phyloP scores from a whole-genome alignment of 2,329 filamentous ascomycete species.

The Pseudogymnoascus sp. region DNA sequence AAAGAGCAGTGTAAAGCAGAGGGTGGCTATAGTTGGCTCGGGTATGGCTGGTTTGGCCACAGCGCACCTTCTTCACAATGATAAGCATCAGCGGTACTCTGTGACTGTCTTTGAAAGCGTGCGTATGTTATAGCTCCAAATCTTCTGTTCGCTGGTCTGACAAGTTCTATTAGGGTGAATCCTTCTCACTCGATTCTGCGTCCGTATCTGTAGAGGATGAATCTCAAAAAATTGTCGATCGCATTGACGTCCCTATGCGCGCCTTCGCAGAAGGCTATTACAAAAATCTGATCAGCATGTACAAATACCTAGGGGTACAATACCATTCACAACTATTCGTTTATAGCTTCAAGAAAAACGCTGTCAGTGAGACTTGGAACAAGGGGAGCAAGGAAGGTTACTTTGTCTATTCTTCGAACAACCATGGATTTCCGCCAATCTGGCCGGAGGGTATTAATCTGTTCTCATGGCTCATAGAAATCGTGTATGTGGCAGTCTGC shows the following conservation, averaged over 20 bases:
- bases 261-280: slow-evolving; percentile 47
- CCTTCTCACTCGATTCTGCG: slow-evolving; percentile 38
- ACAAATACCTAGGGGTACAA: slow-evolving; percentile 43
- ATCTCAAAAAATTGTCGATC: slow-evolving; percentile 20
- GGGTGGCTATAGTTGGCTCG: slow-evolving; percentile 40
- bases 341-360: slow-evolving; percentile 39
- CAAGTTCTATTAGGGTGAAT: slow-evolving; percentile 30
- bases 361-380: slow-evolving; percentile 11
- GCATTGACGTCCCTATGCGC: slow-evolving; percentile 44
- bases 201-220: slow-evolving; percentile 32
- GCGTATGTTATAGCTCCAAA: slow-evolving; percentile 13
- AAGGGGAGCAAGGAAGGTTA: slow-evolving; percentile 29
- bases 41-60: slow-evolving; percentile 42
- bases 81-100: slow-evolving; percentile 32
- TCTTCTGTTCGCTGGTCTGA: neutral
- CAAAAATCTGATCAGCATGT: slow-evolving; percentile 46
- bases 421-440: slow-evolving; percentile 40
- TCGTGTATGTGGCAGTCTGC: slow-evolving; percentile 38
- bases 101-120: slow-evolving; percentile 41
- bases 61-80: slow-evolving; percentile 37
- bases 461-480: slow-evolving; percentile 36
- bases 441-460: slow-evolving; percentile 31
- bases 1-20: slow-evolving; percentile 14
- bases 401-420: slow-evolving; percentile 47
- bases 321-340: slow-evolving; percentile 45